Base-by-base conservation (phyloP, 768 basidiomycete genomes). In the Pilatotrama ljubarskyi region DNA sequence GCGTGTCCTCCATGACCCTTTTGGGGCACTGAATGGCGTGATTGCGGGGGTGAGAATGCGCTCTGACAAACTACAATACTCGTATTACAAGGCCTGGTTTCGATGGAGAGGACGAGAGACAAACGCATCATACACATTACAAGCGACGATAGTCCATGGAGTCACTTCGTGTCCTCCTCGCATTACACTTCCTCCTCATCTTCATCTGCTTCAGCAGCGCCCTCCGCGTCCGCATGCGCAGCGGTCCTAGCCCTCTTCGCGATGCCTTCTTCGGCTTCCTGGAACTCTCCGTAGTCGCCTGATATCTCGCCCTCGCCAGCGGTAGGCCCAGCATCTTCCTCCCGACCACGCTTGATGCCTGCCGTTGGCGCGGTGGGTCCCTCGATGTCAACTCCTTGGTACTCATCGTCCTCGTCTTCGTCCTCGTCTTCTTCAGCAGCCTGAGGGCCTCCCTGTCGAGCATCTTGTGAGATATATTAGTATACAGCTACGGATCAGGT, bases 221-320 rank as follows among this genome's bases (percentile, higher is more conserved):
- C 51, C 14, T 50, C 54, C 2, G 50, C 49, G 50, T 58, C 62
- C 7, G 55, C 49, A 50, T 58, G 57, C 7, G 55, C 57, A 4
- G 63, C 49, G 1, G 63, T 64, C 22, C 66, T 68, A 29, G 73
- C 73, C 62, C 72, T 70, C 71, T 73, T 74, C 64, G 71, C 73
- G 46, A 75, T 73, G 3, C 66, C 67, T 59, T 72, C 73, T 32
- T 72, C 67, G 26, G 59, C 67, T 55, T 70, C 74, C 10, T 70
- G 67, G 44, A 73, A 50, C 51, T 73, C 72, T 6, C 70, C 68
- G 52, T 71, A 64, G 58, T 64, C 64, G 24, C 65, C 66, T 37
- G 65, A 55, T 26, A 61, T 47, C 38, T 61, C 53, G 41, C 40
- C 52, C 15, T 61, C 61, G 17, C 46, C 25, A n/a, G 38, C 20